A percentile compares a stretch with the other conserved stretches of the same genome.
phyloP scores from a whole-genome alignment of 2,329 filamentous ascomycete genomes.

The Coleophoma eucalyptorum region DNA sequence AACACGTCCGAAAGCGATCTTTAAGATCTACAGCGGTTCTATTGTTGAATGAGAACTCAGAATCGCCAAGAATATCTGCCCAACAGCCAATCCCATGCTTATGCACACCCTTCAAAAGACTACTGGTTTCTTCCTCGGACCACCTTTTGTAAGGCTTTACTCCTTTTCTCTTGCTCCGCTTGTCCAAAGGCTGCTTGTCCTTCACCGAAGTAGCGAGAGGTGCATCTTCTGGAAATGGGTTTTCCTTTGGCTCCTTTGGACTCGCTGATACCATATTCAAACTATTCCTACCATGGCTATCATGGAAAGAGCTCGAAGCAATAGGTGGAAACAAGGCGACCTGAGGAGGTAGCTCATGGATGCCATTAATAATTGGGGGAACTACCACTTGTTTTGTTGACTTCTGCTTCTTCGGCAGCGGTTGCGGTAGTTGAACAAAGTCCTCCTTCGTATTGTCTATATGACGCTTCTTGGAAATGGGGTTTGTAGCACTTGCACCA shows the following conservation, averaged over 20 bases:
- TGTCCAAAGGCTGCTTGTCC: slow-evolving; percentile 1
- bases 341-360: slow-evolving; percentile 56
- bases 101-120: slow-evolving; percentile 56
- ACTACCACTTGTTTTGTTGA: slow-evolving; percentile 46
- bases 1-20: slow-evolving; percentile 63
- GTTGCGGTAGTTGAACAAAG: slow-evolving; percentile 60
- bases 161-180: slow-evolving; percentile 40
- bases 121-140: slow-evolving; percentile 62
- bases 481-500: slow-evolving; percentile 17
- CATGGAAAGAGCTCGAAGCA: slow-evolving; percentile 50
- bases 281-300: slow-evolving; percentile 36
- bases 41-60: slow-evolving; percentile 56
- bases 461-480: slow-evolving; percentile 49
- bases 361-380: slow-evolving; percentile 62
- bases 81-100: slow-evolving; percentile 63
- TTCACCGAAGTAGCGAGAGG: not conserved
- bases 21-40: slow-evolving; percentile 61
- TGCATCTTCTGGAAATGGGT: not conserved
- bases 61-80: slow-evolving; percentile 60
- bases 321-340: slow-evolving; percentile 62
- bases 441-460: slow-evolving; percentile 51
- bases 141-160: slow-evolving; percentile 58
- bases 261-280: slow-evolving; percentile 23
- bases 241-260: slow-evolving; percentile 9
- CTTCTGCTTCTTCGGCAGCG: slow-evolving; percentile 60